Conservation (phyloP, 768 basidiomycete genomes). For the Sporobolomyces pararoseus region DNA sequence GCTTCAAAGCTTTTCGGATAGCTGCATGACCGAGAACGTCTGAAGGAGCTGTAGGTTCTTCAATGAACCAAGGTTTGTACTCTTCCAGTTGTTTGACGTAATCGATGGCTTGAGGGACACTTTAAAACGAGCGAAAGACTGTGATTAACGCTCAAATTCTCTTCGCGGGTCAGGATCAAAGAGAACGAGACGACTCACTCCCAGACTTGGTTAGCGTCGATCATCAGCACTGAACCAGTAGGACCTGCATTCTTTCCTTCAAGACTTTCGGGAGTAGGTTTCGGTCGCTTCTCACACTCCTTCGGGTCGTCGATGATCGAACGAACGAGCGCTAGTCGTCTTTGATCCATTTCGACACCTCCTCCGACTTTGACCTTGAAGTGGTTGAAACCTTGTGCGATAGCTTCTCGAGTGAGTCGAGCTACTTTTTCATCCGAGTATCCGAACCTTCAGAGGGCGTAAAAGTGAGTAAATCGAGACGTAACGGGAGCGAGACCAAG, state of each 20-base stretch:
- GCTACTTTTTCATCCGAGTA: slow-evolving; percentile 90
- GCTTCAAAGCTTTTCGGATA: slow-evolving; percentile 62
- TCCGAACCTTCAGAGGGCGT: slow-evolving; percentile 54
- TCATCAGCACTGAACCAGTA: slow-evolving; percentile 90
- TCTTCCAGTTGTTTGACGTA: slow-evolving; percentile 74
- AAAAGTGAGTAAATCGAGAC: too few species aligned
- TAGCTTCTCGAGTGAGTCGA: slow-evolving; percentile 74
- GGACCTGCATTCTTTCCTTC: slow-evolving; percentile 89
- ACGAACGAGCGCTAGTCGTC: slow-evolving; percentile 81
- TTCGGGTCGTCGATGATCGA: slow-evolving; percentile 91
- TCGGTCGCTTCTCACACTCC: slow-evolving; percentile 61
- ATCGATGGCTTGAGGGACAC: slow-evolving; percentile 80
- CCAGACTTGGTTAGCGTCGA: slow-evolving; percentile 79
- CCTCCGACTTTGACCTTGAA: slow-evolving; percentile 99
- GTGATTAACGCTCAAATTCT: too few species aligned
- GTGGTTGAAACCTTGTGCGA: slow-evolving; percentile 87
- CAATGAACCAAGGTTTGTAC: slow-evolving; percentile 93
- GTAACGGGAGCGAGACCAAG: neutral
- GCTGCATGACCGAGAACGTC: slow-evolving; percentile 81
- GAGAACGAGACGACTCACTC: slow-evolving; percentile 15
- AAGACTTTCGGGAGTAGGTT: slow-evolving; percentile 60
- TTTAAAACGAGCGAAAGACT: too few species aligned
- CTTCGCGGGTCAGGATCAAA: too few species aligned
- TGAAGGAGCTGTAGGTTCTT: slow-evolving; percentile 89
- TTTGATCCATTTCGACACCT: slow-evolving; percentile 71